Percentiles rank a stretch among this genome's conserved stretches.
Evolutionary conservation across 164 flowering plant species (phyloP).

Genomic region (Tinospora cordifolia): DNA sequence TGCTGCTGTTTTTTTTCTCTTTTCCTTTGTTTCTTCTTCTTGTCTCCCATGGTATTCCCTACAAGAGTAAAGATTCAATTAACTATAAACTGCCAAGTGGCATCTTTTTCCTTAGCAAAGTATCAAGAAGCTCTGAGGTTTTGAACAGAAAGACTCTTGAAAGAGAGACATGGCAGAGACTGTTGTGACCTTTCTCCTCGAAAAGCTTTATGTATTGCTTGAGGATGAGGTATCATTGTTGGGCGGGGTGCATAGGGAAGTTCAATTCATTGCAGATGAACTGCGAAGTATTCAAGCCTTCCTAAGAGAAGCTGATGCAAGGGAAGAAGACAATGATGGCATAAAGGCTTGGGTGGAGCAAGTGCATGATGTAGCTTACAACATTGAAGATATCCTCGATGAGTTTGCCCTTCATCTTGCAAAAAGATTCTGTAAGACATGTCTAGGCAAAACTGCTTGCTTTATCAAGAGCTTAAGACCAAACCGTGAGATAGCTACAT

Average conservation of each 20-base stretch:
- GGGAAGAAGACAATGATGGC: neutral
- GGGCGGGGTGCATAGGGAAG: no score
- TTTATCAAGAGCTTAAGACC: neutral
- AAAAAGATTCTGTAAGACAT: slow-evolving; percentile 62
- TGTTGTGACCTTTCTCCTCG: no score
- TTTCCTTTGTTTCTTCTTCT: no score
- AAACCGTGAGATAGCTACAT: neutral
- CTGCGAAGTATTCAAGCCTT: slow-evolving; percentile 15
- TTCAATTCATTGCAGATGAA: slow-evolving; percentile 4
- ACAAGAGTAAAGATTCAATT: no score
- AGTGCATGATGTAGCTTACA: slow-evolving; percentile 13
- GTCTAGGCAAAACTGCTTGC: slow-evolving; percentile 46
- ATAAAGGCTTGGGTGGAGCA: slow-evolving; percentile 18
- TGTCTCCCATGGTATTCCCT: no score
- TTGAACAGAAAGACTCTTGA: slow-evolving; percentile 48
- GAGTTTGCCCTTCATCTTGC: neutral
- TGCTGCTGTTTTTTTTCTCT: no score
- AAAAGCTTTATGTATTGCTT: no score
- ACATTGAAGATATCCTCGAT: slow-evolving; percentile 18
- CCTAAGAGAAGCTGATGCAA: slow-evolving; percentile 10
- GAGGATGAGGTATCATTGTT: no score
- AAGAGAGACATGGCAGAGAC: neutral
- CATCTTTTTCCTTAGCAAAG: no score
- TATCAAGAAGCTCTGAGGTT: slow-evolving; percentile 66
- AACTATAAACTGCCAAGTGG: no score